A percentile compares a stretch with the other conserved stretches of the same genome.
These are phyloP conservation scores for Termitomyces sp. DNA, from an alignment of 768 basidiomycete genomes.

Conservation along the genomic window DNA sequence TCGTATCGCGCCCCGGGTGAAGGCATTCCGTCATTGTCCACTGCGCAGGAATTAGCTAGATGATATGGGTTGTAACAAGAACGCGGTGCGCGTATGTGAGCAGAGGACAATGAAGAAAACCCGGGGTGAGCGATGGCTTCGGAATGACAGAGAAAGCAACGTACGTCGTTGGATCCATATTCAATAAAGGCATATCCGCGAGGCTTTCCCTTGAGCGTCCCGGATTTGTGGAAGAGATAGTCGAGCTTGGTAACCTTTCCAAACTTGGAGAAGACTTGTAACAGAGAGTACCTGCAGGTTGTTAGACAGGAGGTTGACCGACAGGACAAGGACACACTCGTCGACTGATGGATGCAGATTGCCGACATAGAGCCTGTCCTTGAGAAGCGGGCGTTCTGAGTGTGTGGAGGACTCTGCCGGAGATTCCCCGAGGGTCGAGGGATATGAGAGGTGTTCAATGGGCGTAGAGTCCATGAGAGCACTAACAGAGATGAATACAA, in stretches of 20 bases:
- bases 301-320: neutral
- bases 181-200: slow-evolving; percentile 95
- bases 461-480: slow-evolving; percentile 5
- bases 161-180: slow-evolving; percentile 75
- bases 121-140: slow-evolving; percentile 46
- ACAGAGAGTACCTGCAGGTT: slow-evolving; percentile 68
- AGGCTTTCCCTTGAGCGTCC: slow-evolving; percentile 86
- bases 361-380: slow-evolving; percentile 85
- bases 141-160: slow-evolving; percentile 32
- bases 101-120: slow-evolving; percentile 26
- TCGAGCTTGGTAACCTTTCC: slow-evolving; percentile 93
- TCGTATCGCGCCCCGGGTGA: slow-evolving; percentile 21
- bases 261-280: slow-evolving; percentile 88
- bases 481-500: neutral
- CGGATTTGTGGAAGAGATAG: slow-evolving; percentile 93
- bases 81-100: slow-evolving; percentile 5
- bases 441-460: slow-evolving; percentile 25
- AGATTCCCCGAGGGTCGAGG: slow-evolving; percentile 16
- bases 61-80: neutral
- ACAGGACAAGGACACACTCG: slow-evolving; percentile 52
- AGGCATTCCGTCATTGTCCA: slow-evolving; percentile 12
- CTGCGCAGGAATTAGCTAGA: slow-evolving; percentile 6
- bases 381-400: slow-evolving; percentile 39
- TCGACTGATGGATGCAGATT: slow-evolving; percentile 86
- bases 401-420: slow-evolving; percentile 19